phyloP scores from a whole-genome alignment of 179 eudicot species.

The Vitellaria paradoxa region DNA sequence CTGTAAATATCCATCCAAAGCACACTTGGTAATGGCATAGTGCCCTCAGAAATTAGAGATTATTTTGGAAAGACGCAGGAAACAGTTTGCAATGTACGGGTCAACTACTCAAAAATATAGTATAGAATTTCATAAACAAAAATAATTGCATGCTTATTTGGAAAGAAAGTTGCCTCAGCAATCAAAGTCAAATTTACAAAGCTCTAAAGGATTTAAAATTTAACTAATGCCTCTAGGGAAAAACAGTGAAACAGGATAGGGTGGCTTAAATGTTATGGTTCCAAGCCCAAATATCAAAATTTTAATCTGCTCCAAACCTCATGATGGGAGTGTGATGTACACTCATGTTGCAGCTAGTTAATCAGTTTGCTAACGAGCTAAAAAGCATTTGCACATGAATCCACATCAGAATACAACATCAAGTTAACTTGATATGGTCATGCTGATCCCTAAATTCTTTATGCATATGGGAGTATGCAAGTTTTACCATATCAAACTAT shows the following conservation, averaged over 20 bases:
- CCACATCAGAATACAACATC: background rate
- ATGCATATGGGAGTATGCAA: background rate
- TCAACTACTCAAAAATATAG: background rate
- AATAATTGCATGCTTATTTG: background rate
- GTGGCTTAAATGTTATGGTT: background rate
- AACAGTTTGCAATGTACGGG: background rate
- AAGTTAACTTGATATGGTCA: background rate
- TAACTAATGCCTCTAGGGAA: background rate
- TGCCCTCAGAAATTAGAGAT: background rate
- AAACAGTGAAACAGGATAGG: background rate
- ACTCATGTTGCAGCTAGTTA: background rate
- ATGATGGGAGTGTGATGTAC: background rate
- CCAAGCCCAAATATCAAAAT: background rate
- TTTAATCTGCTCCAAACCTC: background rate
- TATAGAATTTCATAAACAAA: background rate
- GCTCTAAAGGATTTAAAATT: background rate
- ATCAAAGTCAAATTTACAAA: background rate
- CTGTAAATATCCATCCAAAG: background rate
- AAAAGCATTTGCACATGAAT: background rate
- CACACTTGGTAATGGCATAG: background rate
- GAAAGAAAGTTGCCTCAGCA: background rate
- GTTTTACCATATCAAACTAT: slow-evolving; percentile 1
- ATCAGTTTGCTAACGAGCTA: background rate
- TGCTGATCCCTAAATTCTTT: background rate
- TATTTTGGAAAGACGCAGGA: background rate